Percentiles rank a stretch among this genome's conserved stretches.
phyloP scores from a whole-genome alignment of 164 flowering plant genomes.

The Dillenia suffruticosa region DNA sequence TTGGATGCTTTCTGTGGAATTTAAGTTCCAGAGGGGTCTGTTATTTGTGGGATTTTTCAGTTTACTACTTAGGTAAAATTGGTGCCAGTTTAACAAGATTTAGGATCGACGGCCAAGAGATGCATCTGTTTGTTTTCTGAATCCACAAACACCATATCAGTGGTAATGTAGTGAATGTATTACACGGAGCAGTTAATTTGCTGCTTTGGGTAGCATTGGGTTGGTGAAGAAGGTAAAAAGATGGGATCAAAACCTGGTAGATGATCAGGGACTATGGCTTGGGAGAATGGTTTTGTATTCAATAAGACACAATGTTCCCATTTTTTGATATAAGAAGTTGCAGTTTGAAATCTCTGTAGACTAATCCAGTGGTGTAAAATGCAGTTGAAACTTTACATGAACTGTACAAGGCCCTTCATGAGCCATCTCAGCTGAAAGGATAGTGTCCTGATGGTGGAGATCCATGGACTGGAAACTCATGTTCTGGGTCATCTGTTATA shows the following conservation, averaged over 20 bases:
- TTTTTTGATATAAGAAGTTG: not conserved
- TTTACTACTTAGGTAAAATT: too few relatives aligned
- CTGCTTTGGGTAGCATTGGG: not conserved
- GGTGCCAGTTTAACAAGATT: too few relatives aligned
- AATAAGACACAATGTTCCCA: too few relatives aligned
- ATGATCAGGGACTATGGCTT: not conserved
- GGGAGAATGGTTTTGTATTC: too few relatives aligned
- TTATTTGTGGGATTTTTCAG: too few relatives aligned
- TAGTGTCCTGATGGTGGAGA: conserved; percentile 66
- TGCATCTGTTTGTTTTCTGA: too few relatives aligned
- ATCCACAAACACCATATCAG: too few relatives aligned
- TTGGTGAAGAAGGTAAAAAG: not conserved
- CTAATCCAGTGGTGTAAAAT: not conserved
- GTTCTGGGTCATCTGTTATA: conserved; percentile 54
- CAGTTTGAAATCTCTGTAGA: not conserved
- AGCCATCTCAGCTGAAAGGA: conserved; percentile 50
- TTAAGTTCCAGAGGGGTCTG: too few relatives aligned
- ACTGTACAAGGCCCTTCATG: conserved; percentile 47
- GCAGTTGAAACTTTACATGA: conserved; percentile 62
- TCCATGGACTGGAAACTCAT: conserved; percentile 77
- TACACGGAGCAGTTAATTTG: not conserved
- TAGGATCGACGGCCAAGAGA: too few relatives aligned
- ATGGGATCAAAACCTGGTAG: not conserved
- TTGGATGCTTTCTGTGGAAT: too few relatives aligned
- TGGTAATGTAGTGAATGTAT: too few relatives aligned